Conservation (phyloP, 331 rosid genomes). For the Dryas integrifolia region DNA sequence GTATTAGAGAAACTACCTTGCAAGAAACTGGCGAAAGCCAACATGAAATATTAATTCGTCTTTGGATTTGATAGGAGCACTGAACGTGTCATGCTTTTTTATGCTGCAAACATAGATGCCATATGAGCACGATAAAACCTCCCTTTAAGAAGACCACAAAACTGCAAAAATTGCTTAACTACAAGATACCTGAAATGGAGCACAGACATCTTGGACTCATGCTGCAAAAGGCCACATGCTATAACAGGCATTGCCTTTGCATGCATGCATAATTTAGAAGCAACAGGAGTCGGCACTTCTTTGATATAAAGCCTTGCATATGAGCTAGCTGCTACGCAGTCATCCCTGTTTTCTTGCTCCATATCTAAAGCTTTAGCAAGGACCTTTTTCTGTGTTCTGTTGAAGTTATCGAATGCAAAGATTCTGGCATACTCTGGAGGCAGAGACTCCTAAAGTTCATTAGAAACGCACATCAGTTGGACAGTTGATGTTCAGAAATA, state of each 20-base stretch:
- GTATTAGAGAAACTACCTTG: slow-evolving; percentile 46
- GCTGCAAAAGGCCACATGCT: slow-evolving; percentile 88
- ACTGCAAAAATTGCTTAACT: slow-evolving; percentile 7
- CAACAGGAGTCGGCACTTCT: slow-evolving; percentile 63
- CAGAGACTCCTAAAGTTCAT: slow-evolving; percentile 71
- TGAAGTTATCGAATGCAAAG: slow-evolving; percentile 72
- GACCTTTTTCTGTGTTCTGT: slow-evolving; percentile 66
- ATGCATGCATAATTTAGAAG: slow-evolving; percentile 50
- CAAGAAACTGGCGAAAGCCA: slow-evolving; percentile 96
- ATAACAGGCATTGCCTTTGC: slow-evolving; percentile 52
- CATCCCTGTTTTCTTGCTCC: slow-evolving; percentile 60
- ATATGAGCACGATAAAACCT: slow-evolving; percentile 13
- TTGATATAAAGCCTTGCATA: slow-evolving; percentile 70
- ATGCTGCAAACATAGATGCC: slow-evolving; percentile 49
- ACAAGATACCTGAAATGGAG: slow-evolving; percentile 79
- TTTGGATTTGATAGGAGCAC: slow-evolving; percentile 76
- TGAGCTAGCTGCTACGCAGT: slow-evolving; percentile 54
- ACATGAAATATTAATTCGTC: slow-evolving; percentile 86
- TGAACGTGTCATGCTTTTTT: slow-evolving; percentile 73
- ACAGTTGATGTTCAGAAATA: slow-evolving; percentile 14
- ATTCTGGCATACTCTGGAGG: slow-evolving; percentile 82
- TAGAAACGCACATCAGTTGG: slow-evolving; percentile 20
- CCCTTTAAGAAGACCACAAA: slow-evolving; percentile 12
- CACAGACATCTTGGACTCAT: slow-evolving; percentile 92
- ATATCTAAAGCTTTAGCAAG: slow-evolving; percentile 70